These are phyloP conservation scores for Flaveria ramosissima DNA, from an alignment of 129 eudicot genomes.

Conservation along the genomic window DNA sequence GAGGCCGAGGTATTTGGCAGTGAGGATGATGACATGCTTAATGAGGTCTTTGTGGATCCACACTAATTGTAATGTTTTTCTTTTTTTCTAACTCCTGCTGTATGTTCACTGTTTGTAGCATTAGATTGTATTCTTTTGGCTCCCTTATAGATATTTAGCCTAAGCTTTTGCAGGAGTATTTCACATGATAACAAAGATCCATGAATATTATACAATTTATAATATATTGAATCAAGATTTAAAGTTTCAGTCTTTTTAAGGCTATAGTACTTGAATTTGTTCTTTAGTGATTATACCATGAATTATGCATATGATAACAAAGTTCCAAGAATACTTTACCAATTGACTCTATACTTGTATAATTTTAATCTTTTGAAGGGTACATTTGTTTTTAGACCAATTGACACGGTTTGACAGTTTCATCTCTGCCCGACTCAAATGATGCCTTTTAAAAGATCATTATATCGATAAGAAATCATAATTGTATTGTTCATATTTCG, in stretches of 20 bases:
- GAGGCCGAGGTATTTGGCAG: conserved; percentile 51
- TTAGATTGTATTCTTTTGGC: conserved; percentile 39
- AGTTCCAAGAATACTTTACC: conserved; percentile 22
- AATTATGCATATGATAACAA: conserved; percentile 31
- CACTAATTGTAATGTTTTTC: conserved; percentile 41
- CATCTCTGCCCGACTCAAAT: not conserved
- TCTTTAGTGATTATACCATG: conserved; percentile 12
- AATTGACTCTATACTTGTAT: conserved; percentile 17
- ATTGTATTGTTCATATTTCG: not conserved
- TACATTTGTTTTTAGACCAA: conserved; percentile 5
- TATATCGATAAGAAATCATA: not conserved
- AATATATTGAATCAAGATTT: conserved; percentile 25
- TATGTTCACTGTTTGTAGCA: conserved; percentile 37
- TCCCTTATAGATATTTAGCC: conserved; percentile 28
- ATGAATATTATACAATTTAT: conserved; percentile 24
- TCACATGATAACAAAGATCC: conserved; percentile 39
- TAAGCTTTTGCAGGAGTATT: conserved; percentile 39
- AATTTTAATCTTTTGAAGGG: conserved; percentile 7
- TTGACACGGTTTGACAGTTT: not conserved
- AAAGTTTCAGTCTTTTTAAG: not conserved
- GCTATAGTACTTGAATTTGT: no score
- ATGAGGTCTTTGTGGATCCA: conserved; percentile 76
- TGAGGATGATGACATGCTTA: conserved; percentile 53
- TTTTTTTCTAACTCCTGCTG: conserved; percentile 32
- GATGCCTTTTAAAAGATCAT: not conserved